A percentile compares a stretch with the other conserved stretches of the same genome.
phyloP scores from a whole-genome alignment of 805 yeast genomes.

The Saccharomycopsis fibuligera region DNA sequence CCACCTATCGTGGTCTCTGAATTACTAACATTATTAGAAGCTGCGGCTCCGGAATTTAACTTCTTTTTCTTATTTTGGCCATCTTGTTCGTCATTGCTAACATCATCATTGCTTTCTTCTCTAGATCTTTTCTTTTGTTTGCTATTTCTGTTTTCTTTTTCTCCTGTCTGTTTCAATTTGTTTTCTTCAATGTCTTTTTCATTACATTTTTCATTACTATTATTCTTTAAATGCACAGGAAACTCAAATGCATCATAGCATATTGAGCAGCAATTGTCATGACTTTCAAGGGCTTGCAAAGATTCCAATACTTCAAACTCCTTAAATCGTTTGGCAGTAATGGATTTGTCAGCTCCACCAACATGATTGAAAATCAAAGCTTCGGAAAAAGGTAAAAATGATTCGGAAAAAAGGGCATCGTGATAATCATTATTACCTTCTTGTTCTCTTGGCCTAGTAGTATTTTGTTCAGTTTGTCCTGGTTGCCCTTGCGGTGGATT shows the following conservation, averaged over 20 bases:
- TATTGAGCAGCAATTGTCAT: conserved; percentile 13
- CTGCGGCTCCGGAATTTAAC: too few species aligned
- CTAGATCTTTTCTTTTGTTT: too few species aligned
- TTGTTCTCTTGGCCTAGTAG: neutral
- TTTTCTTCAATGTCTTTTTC: too few species aligned
- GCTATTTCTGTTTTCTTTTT: too few species aligned
- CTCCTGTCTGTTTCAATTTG: too few species aligned
- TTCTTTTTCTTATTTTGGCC: too few species aligned
- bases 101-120: too few species aligned
- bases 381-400: conserved; percentile 1
- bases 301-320: neutral
- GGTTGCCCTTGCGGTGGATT: neutral
- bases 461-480: neutral
- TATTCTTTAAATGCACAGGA: too few species aligned
- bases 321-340: conserved; percentile 10
- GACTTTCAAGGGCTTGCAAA: neutral
- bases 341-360: neutral
- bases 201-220: too few species aligned
- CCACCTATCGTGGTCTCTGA: too few species aligned
- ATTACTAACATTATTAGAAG: too few species aligned
- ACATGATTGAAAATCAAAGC: conserved; percentile 8
- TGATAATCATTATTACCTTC: neutral
- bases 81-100: too few species aligned
- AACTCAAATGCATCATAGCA: conserved; percentile 17
- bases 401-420: neutral